Evolutionary conservation across 768 basidiomycete genomes (phyloP), one percentile per base, ranked within the genome.

Genomic region (Russula compacta): DNA sequence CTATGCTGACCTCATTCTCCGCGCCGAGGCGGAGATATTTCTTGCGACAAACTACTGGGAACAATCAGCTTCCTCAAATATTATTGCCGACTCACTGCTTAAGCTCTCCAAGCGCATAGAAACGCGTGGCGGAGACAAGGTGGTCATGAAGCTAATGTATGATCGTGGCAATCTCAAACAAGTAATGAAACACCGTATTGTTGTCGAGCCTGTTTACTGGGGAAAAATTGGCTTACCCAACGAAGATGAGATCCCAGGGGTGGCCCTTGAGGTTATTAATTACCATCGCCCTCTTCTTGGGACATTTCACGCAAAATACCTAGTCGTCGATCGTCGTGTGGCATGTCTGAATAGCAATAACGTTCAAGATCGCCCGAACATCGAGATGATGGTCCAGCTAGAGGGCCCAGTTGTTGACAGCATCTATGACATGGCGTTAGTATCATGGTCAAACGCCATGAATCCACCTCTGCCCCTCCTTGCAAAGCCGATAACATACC

Each of bases 291-390:
- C 81, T 3, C 62, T 83, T 21, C 69, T 84, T 3, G 85, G 85
- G 12, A 88, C 86, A 0, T 88, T 87, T 70, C 87, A 89, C 65
- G 79, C 82, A 49, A 87, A 88, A 68, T 86, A 81, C 67, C 75
- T 87, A 72, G 74, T 88, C 46, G 81, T 87, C 1, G 86, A 89
- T 68, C 76, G 85, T n/a, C 82, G 80, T 66, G 73, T 85, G 39
- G 85, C 83, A 0, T 70, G 86, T 56, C 71, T 88, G 56, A 83
- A 84, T 69, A 80, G 78, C 53, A 86, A 86, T 71, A 87, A 87
- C 58, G 83, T 87, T 43, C 85, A 85, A 71, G 80, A 83, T 64
- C 76, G 78, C 19, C 72, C 76, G 7, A 78, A 80, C 65, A 64
- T 78, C 61, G 78, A 82, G 71, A 81, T 86, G 79, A 85, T 85